phyloP scores from a whole-genome alignment of 2,329 filamentous ascomycete genomes.

The Penicillium sp. region DNA sequence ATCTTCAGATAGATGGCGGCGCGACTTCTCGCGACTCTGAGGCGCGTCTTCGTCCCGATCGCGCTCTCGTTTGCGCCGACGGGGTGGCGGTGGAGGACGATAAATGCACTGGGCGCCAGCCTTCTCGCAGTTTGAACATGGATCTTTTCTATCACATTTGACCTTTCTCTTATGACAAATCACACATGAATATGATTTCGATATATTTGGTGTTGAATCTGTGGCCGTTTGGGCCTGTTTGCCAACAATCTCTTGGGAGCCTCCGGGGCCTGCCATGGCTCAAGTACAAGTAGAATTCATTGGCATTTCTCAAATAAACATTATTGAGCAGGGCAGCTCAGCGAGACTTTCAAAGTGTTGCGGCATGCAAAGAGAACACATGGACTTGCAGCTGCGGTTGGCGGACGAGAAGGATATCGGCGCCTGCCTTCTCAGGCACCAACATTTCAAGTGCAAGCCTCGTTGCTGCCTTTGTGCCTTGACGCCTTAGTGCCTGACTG shows the following conservation, averaged over 20 bases:
- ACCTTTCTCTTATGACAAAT: conserved; percentile 47
- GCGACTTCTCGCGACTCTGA: conserved; percentile 14
- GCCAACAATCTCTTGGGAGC: neutral
- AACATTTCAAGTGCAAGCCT: too few relatives aligned
- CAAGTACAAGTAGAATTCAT: neutral
- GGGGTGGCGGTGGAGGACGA: conserved; percentile 28
- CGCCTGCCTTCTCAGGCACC: neutral
- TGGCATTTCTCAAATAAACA: neutral
- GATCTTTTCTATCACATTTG: conserved; percentile 47
- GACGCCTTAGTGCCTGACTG: neutral
- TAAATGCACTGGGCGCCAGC: conserved; percentile 43
- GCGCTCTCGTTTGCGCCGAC: conserved; percentile 30
- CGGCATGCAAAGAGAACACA: neutral
- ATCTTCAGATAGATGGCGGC: conserved; percentile 1
- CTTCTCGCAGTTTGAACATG: conserved; percentile 53
- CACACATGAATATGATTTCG: conserved; percentile 35
- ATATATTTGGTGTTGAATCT: conserved; percentile 25
- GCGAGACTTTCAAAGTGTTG: neutral
- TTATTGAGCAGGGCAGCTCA: neutral
- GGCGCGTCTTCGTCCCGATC: conserved; percentile 10
- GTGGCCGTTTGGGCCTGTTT: neutral
- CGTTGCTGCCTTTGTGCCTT: too few relatives aligned
- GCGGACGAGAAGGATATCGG: neutral
- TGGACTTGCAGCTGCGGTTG: neutral
- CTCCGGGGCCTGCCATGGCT: conserved; percentile 5